phyloP scores from a whole-genome alignment of 768 basidiomycete genomes.

The Cystobasidium onofrii region DNA sequence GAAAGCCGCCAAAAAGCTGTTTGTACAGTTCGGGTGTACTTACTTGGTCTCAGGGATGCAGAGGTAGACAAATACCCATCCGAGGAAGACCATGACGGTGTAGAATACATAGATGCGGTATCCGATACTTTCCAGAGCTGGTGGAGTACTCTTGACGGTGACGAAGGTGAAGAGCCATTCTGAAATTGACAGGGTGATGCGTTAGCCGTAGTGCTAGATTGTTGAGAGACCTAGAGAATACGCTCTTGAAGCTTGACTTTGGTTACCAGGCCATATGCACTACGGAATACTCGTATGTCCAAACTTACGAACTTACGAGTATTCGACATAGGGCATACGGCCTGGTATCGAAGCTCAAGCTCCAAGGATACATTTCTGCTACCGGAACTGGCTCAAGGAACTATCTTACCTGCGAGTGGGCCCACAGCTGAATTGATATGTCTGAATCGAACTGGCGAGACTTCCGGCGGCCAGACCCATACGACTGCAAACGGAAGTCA shows the following conservation, averaged over 20 bases:
- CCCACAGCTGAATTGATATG: conserved; percentile 11
- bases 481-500: neutral
- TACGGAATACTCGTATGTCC: too few species aligned
- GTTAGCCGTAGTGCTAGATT: neutral
- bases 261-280: too few species aligned
- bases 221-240: neutral
- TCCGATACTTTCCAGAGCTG: conserved; percentile 10
- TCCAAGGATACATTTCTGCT: too few species aligned
- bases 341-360: too few species aligned
- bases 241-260: too few species aligned
- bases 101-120: conserved; percentile 10
- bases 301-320: too few species aligned
- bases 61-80: neutral
- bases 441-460: neutral
- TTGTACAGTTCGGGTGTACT: too few species aligned
- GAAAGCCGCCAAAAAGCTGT: too few species aligned
- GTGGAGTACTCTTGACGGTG: conserved; percentile 5
- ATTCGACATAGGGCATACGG: too few species aligned
- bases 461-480: conserved; percentile 14
- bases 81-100: conserved; percentile 17
- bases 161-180: conserved; percentile 24
- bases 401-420: neutral
- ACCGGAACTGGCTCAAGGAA: too few species aligned
- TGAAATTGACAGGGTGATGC: neutral
- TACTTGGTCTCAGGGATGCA: conserved; percentile 14